Percentiles rank a stretch among this genome's conserved stretches.
phyloP scores from a whole-genome alignment of 208 protist species.

The Acanthamoeba triangularis region DNA sequence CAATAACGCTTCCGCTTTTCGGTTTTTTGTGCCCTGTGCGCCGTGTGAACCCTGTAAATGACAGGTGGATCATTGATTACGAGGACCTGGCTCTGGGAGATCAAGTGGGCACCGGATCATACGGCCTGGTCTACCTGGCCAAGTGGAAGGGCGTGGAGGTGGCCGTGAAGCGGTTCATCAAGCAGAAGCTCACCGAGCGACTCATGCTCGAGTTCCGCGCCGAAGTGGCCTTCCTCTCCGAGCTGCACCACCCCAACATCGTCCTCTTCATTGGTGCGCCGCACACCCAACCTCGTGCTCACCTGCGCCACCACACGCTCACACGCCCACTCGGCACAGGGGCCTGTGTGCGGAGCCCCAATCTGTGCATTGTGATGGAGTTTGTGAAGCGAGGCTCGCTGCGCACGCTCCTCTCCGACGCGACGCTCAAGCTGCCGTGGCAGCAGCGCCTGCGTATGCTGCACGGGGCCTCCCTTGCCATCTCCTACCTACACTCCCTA shows the following conservation, averaged over 20 bases:
- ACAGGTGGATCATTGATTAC: constrained; percentile 10
- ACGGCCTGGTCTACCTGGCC: constrained; percentile 36
- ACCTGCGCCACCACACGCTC: background rate
- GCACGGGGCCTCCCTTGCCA: constrained; percentile 6
- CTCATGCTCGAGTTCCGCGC: constrained; percentile 70
- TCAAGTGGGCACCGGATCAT: constrained; percentile 46
- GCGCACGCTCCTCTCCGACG: constrained; percentile 81
- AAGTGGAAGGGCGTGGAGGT: constrained; percentile 61
- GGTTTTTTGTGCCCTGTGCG: background rate
- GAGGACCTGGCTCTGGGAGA: background rate
- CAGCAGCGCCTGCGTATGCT: constrained; percentile 47
- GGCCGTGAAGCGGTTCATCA: constrained; percentile 70
- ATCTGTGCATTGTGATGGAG: constrained; percentile 69
- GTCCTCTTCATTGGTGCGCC: constrained; percentile 73
- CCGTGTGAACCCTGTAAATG: background rate
- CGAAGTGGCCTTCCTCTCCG: constrained; percentile 68
- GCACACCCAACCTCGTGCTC: background rate
- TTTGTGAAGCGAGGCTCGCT: constrained; percentile 67
- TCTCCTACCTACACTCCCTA: constrained; percentile 58
- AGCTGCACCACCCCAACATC: constrained; percentile 75
- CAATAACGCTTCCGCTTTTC: background rate
- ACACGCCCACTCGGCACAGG: background rate
- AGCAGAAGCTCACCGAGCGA: constrained; percentile 56
- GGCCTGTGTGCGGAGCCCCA: constrained; percentile 48
- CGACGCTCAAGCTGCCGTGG: background rate